Conservation (phyloP, 1,284 basidiomycete species). For the Paramarasmius palmivorus region DNA sequence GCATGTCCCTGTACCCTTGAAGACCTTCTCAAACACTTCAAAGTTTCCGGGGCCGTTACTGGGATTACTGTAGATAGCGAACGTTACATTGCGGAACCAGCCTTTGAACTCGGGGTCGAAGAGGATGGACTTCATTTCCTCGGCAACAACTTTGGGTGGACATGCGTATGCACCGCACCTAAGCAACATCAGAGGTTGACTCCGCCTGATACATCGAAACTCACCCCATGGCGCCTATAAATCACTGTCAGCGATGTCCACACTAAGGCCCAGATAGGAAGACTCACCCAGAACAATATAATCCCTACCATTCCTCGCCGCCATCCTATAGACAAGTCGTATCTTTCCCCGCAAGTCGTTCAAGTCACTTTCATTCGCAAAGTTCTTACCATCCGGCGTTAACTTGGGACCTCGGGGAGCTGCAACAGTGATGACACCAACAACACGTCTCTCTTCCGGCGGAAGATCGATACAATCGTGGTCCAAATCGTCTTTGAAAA, state of each 20-base stretch:
- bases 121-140: slow-evolving; percentile 42
- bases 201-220: too few species aligned
- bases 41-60: slow-evolving; percentile 30
- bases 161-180: slow-evolving; percentile 45
- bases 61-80: slow-evolving; percentile 39
- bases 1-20: too few species aligned
- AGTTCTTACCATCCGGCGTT: slow-evolving; percentile 26
- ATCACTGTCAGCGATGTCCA: not conserved
- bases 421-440: slow-evolving; percentile 48
- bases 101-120: slow-evolving; percentile 42
- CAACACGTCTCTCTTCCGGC: slow-evolving; percentile 28
- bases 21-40: slow-evolving; percentile 31
- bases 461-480: slow-evolving; percentile 37
- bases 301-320: slow-evolving; percentile 34
- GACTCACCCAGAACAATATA: slow-evolving; percentile 40
- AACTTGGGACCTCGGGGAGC: slow-evolving; percentile 35
- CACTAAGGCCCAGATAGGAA: not conserved
- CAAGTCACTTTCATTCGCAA: slow-evolving; percentile 27
- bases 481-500: slow-evolving; percentile 46
- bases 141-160: slow-evolving; percentile 39
- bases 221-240: slow-evolving; percentile 44
- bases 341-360: slow-evolving; percentile 41
- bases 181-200: too few species aligned
- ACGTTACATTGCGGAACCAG: slow-evolving; percentile 39
- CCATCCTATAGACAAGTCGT: slow-evolving; percentile 43